phyloP scores from a whole-genome alignment of 2,329 filamentous ascomycete genomes.

The Apiospora pterosperma region DNA sequence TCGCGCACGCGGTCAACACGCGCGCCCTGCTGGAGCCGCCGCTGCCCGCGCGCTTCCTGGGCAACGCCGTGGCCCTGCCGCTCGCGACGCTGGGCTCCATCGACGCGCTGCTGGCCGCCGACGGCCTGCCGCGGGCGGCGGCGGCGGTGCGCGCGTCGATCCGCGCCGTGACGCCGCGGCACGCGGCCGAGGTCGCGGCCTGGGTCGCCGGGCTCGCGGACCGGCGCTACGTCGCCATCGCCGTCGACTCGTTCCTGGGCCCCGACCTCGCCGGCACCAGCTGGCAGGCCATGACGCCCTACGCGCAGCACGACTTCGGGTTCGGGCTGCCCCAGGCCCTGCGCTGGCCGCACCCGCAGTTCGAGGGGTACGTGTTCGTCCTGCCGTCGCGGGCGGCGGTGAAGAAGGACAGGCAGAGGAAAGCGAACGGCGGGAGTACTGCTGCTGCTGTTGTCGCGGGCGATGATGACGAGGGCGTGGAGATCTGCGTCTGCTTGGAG shows the following conservation, averaged over 20 bases:
- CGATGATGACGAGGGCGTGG: slow-evolving; percentile 16
- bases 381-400: slow-evolving; percentile 13
- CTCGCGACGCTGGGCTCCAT: slow-evolving; percentile 13
- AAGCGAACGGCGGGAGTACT: too few species aligned
- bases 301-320: slow-evolving; percentile 25
- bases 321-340: slow-evolving; percentile 20
- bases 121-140: slow-evolving; percentile 17
- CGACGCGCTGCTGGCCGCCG: slow-evolving; percentile 5
- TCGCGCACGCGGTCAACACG: slow-evolving; percentile 22
- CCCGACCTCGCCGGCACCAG: slow-evolving; percentile 21
- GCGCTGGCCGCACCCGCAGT: slow-evolving; percentile 15
- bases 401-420: not conserved
- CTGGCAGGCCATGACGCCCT: slow-evolving; percentile 23
- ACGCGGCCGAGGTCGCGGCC: slow-evolving; percentile 16
- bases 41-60: slow-evolving; percentile 19
- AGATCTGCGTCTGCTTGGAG: slow-evolving; percentile 18
- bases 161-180: slow-evolving; percentile 15
- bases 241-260: slow-evolving; percentile 20
- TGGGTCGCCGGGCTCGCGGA: slow-evolving; percentile 21
- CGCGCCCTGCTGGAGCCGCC: slow-evolving; percentile 17
- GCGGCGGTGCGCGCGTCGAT: slow-evolving; percentile 19
- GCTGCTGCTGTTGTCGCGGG: too few species aligned
- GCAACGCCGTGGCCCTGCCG: slow-evolving; percentile 17
- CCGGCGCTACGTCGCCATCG: slow-evolving; percentile 18
- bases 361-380: slow-evolving; percentile 18